Evolutionary conservation across 805 yeast species (phyloP), one percentile per base, ranked within the genome.

Genomic region (Tetrapisispora arboricola): DNA sequence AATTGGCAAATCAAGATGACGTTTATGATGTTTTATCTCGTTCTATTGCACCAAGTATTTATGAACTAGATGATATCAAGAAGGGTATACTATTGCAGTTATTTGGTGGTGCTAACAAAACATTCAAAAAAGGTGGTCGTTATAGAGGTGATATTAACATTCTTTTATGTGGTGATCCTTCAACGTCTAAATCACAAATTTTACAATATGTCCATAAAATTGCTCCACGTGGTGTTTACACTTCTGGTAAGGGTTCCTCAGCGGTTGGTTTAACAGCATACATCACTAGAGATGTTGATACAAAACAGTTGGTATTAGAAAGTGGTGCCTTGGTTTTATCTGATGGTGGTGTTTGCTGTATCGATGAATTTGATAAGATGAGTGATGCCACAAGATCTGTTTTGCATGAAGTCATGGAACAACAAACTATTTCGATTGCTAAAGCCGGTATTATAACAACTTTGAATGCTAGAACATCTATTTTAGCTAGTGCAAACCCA

Each of bases 201-300:
- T 70, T 92, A 49, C 94, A 87, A 57, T 92, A 92, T 51, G 96
- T 92, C 32, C 98, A 92, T 65, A 85, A 88, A 55, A 92, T 92
- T 50, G 94, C 98, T 1, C 99, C 99, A 34, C 73, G 98, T 58
- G 98, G 98, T 50, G 85, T 92, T 30, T 92, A 88, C 63, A 92
- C 99, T 4, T 88, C 96, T 1, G 99, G 99, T 63, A 92, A 92
- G 56, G 98, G 98, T 39, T 87, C 96, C 1, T 92, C 98, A 25
- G 99, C 99, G 0, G 99, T 92, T 38, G 99, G 99, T 70, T 70
- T 92, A 55, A 92, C 99, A 0, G 98, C 99, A 0, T 92, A 92
- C 60, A 81, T 92, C 42, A 88, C 98, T 8, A 72, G 96, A 55
- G 99, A 92, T 60, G 73, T 84, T 21, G 97, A 92, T 54, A 86